Conservation (phyloP, 2,329 filamentous ascomycete species). For the Emydomyces testavorans region DNA sequence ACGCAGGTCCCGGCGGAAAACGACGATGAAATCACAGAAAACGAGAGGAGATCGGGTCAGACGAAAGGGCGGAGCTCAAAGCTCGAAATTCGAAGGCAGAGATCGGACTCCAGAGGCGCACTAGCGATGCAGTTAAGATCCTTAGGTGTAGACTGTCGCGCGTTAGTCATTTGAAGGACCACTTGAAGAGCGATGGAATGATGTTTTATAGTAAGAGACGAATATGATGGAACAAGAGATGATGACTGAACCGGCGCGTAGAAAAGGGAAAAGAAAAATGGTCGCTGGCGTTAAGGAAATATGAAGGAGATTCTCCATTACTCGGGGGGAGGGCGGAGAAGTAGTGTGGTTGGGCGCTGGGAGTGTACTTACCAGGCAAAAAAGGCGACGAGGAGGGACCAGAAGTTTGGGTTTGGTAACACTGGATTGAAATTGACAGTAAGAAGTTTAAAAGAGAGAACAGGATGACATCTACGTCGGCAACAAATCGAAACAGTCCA, state of each 20-base stretch:
- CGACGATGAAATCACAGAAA: background rate
- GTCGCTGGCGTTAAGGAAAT: background rate
- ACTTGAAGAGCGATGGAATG: background rate
- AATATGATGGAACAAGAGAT: background rate
- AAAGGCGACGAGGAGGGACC: conserved; percentile 2
- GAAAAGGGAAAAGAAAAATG: background rate
- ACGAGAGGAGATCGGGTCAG: background rate
- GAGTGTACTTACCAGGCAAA: conserved; percentile 6
- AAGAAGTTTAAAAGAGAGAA: background rate
- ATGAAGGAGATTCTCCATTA: background rate
- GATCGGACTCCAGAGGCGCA: background rate
- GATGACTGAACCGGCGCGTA: background rate
- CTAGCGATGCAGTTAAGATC: conserved; percentile 1
- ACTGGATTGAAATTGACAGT: background rate
- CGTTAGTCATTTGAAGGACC: conserved; percentile 6
- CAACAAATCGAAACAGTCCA: conserved; percentile 3
- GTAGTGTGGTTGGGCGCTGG: conserved; percentile 13
- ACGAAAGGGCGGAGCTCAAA: background rate
- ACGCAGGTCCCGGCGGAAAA: background rate
- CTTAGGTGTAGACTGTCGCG: background rate
- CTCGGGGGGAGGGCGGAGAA: conserved; percentile 7
- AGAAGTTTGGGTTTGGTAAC: background rate
- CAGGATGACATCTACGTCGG: background rate
- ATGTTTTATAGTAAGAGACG: too few relatives aligned
- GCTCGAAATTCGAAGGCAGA: background rate